A percentile compares a stretch with the other conserved stretches of the same genome.
Evolutionary conservation across 176 grass and related monocot genomes (phyloP).

Genomic region (Oryza rufipogon): DNA sequence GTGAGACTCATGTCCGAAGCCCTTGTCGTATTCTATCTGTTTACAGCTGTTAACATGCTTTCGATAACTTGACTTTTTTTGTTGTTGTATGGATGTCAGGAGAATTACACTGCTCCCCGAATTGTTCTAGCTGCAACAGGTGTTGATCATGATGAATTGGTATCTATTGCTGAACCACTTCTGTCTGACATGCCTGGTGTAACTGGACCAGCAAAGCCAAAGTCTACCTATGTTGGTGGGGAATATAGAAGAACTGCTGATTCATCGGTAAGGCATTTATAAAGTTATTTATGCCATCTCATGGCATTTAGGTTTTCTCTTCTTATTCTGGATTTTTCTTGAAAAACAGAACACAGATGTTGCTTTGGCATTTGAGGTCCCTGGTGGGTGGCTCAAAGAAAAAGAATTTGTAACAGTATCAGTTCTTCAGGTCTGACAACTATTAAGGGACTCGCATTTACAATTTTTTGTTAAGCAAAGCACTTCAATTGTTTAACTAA

Average conservation of each 20-base stretch:
- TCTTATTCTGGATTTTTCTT: slow-evolving; percentile 32
- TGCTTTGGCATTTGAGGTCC: slow-evolving; percentile 89
- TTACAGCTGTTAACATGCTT: slow-evolving; percentile 23
- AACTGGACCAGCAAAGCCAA: slow-evolving; percentile 54
- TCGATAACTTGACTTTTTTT: neutral
- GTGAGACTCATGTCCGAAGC: slow-evolving; percentile 54
- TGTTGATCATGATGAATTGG: slow-evolving; percentile 78
- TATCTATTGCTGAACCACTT: slow-evolving; percentile 80
- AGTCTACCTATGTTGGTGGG: slow-evolving; percentile 83
- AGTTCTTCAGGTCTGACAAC: slow-evolving; percentile 72
- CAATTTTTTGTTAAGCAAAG: neutral
- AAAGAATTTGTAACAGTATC: slow-evolving; percentile 66
- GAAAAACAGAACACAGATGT: slow-evolving; percentile 73
- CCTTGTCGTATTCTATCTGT: slow-evolving; percentile 20
- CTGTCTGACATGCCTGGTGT: slow-evolving; percentile 71
- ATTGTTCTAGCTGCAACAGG: slow-evolving; percentile 93
- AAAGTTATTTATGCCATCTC: slow-evolving; percentile 24
- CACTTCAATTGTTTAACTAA: slow-evolving; percentile 26
- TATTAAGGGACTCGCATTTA: slow-evolving; percentile 16
- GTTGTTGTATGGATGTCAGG: slow-evolving; percentile 52
- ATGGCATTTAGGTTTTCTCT: slow-evolving; percentile 20
- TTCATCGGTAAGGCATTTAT: slow-evolving; percentile 50
- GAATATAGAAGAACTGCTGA: slow-evolving; percentile 75
- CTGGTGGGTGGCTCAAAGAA: slow-evolving; percentile 90
- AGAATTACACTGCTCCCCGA: slow-evolving; percentile 75